Evolutionary conservation across 805 yeast genomes (phyloP).

Genomic region (Teunomyces pallodes): DNA sequence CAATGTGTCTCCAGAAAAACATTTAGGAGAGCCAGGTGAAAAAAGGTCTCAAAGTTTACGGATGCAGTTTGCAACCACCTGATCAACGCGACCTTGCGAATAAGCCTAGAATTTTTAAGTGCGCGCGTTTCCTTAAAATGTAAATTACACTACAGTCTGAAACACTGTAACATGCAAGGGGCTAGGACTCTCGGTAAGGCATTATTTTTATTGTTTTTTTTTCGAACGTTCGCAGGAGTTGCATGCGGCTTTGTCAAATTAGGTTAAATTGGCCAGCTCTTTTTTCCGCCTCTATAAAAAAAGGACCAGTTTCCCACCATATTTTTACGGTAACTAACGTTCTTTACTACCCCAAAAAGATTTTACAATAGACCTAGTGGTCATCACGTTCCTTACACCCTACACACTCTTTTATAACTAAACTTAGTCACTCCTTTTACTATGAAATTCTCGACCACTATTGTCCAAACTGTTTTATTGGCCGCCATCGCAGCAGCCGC

Average conservation of each 20-base stretch:
- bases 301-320: background rate
- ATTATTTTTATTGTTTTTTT: background rate
- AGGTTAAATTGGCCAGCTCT: constrained; percentile 1
- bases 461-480: constrained; percentile 15
- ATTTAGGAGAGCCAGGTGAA: background rate
- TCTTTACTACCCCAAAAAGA: background rate
- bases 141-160: background rate
- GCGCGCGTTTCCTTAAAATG: background rate
- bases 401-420: background rate
- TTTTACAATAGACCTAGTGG: background rate
- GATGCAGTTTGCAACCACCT: background rate
- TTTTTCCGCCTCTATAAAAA: constrained; percentile 1
- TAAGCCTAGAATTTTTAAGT: background rate
- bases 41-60: background rate
- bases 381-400: constrained; percentile 3
- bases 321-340: background rate
- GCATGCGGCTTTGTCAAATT: background rate
- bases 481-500: constrained; percentile 14
- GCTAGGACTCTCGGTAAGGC: background rate
- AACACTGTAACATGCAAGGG: background rate
- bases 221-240: background rate
- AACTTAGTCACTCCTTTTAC: constrained; percentile 7
- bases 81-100: background rate
- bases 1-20: background rate
- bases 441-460: constrained; percentile 15